A percentile compares a stretch with the other conserved stretches of the same genome.
These are phyloP conservation scores for Colletotrichum sp. DNA, from an alignment of 2,329 filamentous ascomycete genomes.

Conservation along the genomic window DNA sequence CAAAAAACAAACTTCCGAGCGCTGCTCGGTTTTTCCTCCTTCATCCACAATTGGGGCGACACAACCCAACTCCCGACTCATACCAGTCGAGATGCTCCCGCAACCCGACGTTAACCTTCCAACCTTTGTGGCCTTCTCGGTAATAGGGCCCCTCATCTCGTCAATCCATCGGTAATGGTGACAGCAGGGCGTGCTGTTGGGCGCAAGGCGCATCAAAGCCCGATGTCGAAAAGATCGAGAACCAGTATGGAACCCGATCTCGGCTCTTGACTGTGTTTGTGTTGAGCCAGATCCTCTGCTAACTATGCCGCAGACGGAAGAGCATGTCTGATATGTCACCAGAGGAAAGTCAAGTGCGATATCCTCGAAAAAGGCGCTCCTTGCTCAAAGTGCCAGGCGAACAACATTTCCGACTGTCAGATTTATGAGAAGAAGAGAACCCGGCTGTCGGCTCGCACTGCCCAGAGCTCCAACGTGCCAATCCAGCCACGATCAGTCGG, in stretches of 20 bases:
- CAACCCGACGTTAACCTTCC: neutral
- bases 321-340: slow-evolving; percentile 54
- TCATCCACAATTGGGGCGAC: neutral
- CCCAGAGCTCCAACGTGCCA: slow-evolving; percentile 37
- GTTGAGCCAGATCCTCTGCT: neutral
- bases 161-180: neutral
- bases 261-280: neutral
- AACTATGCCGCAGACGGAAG: slow-evolving; percentile 30
- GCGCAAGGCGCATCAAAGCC: neutral
- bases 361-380: slow-evolving; percentile 50
- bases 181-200: neutral
- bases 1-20: neutral
- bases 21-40: neutral
- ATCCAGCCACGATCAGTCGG: slow-evolving; percentile 46
- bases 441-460: slow-evolving; percentile 35
- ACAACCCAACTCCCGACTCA: neutral
- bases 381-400: slow-evolving; percentile 52
- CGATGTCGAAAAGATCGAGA: neutral
- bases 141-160: neutral
- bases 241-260: slow-evolving; percentile 12
- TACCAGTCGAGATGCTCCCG: neutral
- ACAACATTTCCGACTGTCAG: slow-evolving; percentile 45
- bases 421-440: slow-evolving; percentile 57
- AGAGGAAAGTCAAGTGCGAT: slow-evolving; percentile 57
- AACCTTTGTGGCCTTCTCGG: neutral